phyloP scores from a whole-genome alignment of 1,284 basidiomycete genomes.

The Trichosporon ovoides region DNA sequence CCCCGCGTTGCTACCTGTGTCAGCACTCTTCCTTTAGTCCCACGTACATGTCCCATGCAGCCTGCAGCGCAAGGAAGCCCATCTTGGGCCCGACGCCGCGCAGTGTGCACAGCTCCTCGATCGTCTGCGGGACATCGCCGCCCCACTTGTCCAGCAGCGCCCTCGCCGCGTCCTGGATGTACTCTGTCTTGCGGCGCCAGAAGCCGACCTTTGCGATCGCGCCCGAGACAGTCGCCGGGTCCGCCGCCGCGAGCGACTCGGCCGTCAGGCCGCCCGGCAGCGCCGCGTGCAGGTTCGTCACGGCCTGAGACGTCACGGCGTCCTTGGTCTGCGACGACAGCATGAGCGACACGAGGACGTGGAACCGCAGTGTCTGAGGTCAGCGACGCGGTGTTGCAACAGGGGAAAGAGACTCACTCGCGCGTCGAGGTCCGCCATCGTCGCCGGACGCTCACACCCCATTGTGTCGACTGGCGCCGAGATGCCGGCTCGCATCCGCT shows the following conservation, averaged over 20 bases:
- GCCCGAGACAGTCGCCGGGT: conserved; percentile 59
- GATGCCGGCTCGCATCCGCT: conserved; percentile 66
- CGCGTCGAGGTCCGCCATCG: conserved; percentile 56
- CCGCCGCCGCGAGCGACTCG: conserved; percentile 63
- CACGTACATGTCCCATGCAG: conserved; percentile 74
- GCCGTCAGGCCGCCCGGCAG: conserved; percentile 74
- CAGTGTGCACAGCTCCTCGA: conserved; percentile 75
- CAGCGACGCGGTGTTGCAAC: background rate
- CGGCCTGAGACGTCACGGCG: conserved; percentile 78
- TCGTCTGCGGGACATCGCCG: conserved; percentile 75
- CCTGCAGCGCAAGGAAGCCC: conserved; percentile 77
- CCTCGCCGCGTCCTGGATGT: conserved; percentile 65
- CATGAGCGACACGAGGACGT: conserved; percentile 88
- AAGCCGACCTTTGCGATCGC: conserved; percentile 89
- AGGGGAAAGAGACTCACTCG: conserved; percentile 53
- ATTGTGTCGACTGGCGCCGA: conserved; percentile 85
- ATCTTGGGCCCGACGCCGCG: conserved; percentile 90
- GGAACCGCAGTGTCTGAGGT: conserved; percentile 66
- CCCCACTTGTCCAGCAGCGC: conserved; percentile 58
- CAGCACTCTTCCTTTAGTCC: background rate
- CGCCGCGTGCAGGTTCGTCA: conserved; percentile 65
- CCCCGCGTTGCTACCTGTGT: conserved; percentile 70
- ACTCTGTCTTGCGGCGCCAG: conserved; percentile 77
- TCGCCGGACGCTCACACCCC: conserved; percentile 48
- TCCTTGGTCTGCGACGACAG: conserved; percentile 92